Evolutionary conservation across 495 filamentous ascomycete genomes (phyloP).

Genomic region (Penicillium crystallinum): DNA sequence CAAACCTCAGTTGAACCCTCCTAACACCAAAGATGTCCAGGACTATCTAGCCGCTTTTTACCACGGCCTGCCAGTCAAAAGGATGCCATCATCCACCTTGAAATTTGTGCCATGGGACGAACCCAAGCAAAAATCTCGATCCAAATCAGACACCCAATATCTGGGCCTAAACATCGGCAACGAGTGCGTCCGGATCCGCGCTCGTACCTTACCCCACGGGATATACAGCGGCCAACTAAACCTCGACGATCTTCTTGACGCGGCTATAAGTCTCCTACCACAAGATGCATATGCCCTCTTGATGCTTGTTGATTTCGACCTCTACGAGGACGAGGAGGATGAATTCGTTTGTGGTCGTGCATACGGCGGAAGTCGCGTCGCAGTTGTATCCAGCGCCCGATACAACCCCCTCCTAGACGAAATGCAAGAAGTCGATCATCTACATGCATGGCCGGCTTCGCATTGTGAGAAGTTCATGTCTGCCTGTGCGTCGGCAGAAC

Average conservation of each 20-base stretch:
- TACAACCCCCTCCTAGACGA: conserved; percentile 54
- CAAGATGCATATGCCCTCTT: conserved; percentile 56
- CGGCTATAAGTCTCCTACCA: conserved; percentile 50
- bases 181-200: conserved; percentile 48
- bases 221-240: conserved; percentile 52
- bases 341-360: conserved; percentile 64
- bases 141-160: conserved; percentile 6
- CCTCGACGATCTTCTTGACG: conserved; percentile 60
- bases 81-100: conserved; percentile 27
- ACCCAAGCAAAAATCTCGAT: conserved; percentile 9
- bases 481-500: conserved; percentile 1
- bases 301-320: conserved; percentile 54
- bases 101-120: conserved; percentile 45
- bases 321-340: conserved; percentile 64
- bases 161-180: conserved; percentile 40
- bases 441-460: conserved; percentile 59
- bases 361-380: conserved; percentile 57
- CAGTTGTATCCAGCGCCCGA: conserved; percentile 54
- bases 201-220: conserved; percentile 44
- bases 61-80: conserved; percentile 49
- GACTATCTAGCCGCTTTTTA: conserved; percentile 59
- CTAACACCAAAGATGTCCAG: conserved; percentile 32
- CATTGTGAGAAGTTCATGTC: conserved; percentile 53
- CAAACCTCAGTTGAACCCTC: not conserved
- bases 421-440: conserved; percentile 36